A percentile compares a stretch with the other conserved stretches of the same genome.
Conservation (phyloP, 179 eudicot species). For the Silene noctiflora region DNA sequence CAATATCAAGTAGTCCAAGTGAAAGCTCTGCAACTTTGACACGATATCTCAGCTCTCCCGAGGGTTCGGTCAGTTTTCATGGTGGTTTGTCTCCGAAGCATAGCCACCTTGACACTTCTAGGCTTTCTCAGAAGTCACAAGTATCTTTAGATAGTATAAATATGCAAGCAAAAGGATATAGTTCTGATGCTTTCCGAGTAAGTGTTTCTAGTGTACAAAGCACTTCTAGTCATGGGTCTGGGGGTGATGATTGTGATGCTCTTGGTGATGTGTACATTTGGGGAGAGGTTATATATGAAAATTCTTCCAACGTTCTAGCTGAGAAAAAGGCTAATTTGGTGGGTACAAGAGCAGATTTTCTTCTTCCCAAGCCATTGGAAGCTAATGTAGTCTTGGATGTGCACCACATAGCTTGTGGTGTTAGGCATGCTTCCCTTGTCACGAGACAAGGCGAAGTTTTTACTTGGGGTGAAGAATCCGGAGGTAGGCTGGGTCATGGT, state of each 20-base stretch:
- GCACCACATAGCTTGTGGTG: slow-evolving; percentile 82
- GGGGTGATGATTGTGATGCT: slow-evolving; percentile 82
- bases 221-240: slow-evolving; percentile 91
- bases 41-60: slow-evolving; percentile 64
- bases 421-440: slow-evolving; percentile 77
- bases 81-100: slow-evolving; percentile 52
- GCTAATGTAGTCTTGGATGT: slow-evolving; percentile 79
- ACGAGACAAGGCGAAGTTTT: slow-evolving; percentile 86
- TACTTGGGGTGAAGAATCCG: slow-evolving; percentile 95
- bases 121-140: slow-evolving; percentile 54
- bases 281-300: slow-evolving; percentile 83
- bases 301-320: slow-evolving; percentile 41
- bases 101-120: slow-evolving; percentile 38
- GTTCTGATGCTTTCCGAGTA: slow-evolving; percentile 68
- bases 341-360: slow-evolving; percentile 58
- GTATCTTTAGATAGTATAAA: slow-evolving; percentile 65
- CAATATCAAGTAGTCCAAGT: slow-evolving; percentile 71
- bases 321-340: slow-evolving; percentile 42
- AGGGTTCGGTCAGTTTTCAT: slow-evolving; percentile 47
- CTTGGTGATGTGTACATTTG: slow-evolving; percentile 86
- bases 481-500: slow-evolving; percentile 93
- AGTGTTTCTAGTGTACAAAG: slow-evolving; percentile 93
- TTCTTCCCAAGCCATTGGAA: slow-evolving; percentile 74
- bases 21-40: slow-evolving; percentile 60
- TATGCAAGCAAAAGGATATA: slow-evolving; percentile 77